Evolutionary conservation across 2,329 filamentous ascomycete species (phyloP), one percentile per base, ranked within the genome.

Genomic region (Aspergillus pseudotamarii): DNA sequence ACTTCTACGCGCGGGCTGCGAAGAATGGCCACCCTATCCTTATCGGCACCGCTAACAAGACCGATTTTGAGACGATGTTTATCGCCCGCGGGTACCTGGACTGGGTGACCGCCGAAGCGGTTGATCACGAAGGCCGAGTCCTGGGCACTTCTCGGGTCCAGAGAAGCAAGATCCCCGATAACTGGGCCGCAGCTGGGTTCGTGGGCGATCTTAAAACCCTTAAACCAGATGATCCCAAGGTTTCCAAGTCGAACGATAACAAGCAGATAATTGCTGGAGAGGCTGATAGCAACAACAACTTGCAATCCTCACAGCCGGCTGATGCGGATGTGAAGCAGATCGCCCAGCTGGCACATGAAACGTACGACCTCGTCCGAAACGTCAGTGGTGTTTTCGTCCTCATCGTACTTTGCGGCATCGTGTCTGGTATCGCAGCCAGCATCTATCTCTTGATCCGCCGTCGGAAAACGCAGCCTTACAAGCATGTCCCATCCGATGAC

Each of bases 11-110:
- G 19, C 68, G 74, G 48, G 68, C 66, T 12, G 67, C 66, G 14
- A 67, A 71, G 8, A 75, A 53, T 62, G 75, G 32, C 66, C 71
- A 59, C 4, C 62, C 65, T 1, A 59, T 68, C n/a, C 57, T 69
- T 19, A 59, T 78, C 14, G 72, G 69, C 4, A 64, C 61, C 26
- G 65, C 69, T 9, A 46, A 63, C 34, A 78, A 76, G 48, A 62
- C 62, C 5, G 71, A 70, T 23, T 79, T 79, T 38, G 76, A 79
- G 62, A 78, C 76, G 26, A 67, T 72, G 58, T 75, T 70, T 61
- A 58, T 68, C 28, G 68, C 65, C 23, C 50, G 64, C 2, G 73
- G 73, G 1, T 75, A 68, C 53, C 59, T 75, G 59, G 72, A 75
- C 63, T 73, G 68, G 67, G 60, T 75, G 10, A 66, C 66, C 4